A percentile compares a stretch with the other conserved stretches of the same genome.
Evolutionary conservation across 768 basidiomycete genomes (phyloP).

Genomic region (Naganishia friedmannii): DNA sequence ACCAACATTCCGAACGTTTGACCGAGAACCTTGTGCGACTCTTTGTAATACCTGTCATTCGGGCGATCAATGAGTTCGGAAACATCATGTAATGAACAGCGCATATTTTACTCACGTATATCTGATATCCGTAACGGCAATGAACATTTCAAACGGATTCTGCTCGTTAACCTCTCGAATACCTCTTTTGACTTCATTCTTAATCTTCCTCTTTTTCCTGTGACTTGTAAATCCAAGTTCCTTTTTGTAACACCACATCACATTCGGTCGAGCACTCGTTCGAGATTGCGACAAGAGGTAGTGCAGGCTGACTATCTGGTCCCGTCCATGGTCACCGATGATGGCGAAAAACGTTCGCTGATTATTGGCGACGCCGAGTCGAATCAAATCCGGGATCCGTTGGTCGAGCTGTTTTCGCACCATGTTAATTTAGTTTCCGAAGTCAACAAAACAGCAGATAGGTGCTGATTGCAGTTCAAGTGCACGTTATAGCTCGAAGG

Average conservation of each 20-base stretch:
- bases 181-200: conserved; percentile 90
- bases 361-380: conserved; percentile 87
- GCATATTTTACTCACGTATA: conserved; percentile 73
- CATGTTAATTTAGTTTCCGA: background rate
- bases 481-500: background rate
- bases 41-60: conserved; percentile 78
- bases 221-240: conserved; percentile 96
- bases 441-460: background rate
- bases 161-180: conserved; percentile 91
- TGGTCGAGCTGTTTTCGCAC: conserved; percentile 68
- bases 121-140: conserved; percentile 96
- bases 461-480: background rate
- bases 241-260: conserved; percentile 99
- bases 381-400: conserved; percentile 85
- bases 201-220: conserved; percentile 95
- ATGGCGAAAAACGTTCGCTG: conserved; percentile 93
- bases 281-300: conserved; percentile 88
- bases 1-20: conserved; percentile 97
- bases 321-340: conserved; percentile 87
- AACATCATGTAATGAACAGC: background rate
- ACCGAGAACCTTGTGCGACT: conserved; percentile 92
- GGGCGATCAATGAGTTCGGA: conserved; percentile 1
- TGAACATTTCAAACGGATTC: conserved; percentile 95
- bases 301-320: conserved; percentile 94
- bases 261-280: conserved; percentile 81